Conservation (phyloP, 225 moss, liverwort and hornwort species). For the Lunularia cruciata region DNA sequence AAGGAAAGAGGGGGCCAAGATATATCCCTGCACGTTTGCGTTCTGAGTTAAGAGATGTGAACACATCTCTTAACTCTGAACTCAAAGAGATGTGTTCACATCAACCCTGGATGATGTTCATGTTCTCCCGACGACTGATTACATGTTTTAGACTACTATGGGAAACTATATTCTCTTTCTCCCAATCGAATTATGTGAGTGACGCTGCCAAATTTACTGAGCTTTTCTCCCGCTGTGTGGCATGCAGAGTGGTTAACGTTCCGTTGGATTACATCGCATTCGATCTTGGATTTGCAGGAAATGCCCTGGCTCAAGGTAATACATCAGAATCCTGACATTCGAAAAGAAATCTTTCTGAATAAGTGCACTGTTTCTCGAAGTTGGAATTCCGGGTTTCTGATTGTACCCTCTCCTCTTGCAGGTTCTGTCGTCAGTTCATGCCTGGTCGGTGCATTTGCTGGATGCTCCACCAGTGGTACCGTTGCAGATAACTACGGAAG, state of each 20-base stretch:
- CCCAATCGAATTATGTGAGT: neutral
- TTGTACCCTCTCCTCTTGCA: neutral
- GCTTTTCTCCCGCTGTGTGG: too few relatives aligned
- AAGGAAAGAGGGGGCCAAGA: too few relatives aligned
- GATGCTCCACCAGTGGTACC: constrained; percentile 73
- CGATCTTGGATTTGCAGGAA: constrained; percentile 70
- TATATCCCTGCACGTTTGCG: too few relatives aligned
- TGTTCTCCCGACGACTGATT: too few relatives aligned
- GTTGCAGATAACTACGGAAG: constrained; percentile 72
- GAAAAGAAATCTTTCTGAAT: neutral
- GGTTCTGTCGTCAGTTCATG: constrained; percentile 68
- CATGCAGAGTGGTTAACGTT: constrained; percentile 82
- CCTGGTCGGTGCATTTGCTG: constrained; percentile 48
- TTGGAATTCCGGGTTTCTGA: too few relatives aligned
- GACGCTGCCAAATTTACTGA: too few relatives aligned
- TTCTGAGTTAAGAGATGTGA: too few relatives aligned
- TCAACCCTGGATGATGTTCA: too few relatives aligned
- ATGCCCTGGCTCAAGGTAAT: constrained; percentile 68
- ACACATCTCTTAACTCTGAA: too few relatives aligned
- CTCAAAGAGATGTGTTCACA: too few relatives aligned
- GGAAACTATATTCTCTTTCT: too few relatives aligned
- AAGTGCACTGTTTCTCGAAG: neutral
- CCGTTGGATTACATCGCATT: constrained; percentile 68
- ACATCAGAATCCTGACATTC: neutral
- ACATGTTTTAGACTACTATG: too few relatives aligned